Percentiles rank a stretch among this genome's conserved stretches.
Evolutionary conservation across 2,329 filamentous ascomycete genomes (phyloP).

Genomic region (Thielaviopsis ethacetica): DNA sequence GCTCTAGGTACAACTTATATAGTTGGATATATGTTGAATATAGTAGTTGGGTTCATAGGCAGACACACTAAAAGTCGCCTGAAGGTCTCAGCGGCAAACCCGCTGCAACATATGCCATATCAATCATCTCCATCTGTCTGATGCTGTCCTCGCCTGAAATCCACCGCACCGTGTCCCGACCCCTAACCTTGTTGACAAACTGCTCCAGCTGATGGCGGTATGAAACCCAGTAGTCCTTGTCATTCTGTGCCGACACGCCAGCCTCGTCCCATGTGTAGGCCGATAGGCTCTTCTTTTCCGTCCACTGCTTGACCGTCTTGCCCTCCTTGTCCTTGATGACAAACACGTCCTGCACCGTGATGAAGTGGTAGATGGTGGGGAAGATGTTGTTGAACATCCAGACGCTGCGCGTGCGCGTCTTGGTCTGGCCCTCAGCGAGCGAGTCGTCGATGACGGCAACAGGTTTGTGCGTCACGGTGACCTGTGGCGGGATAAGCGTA

Average conservation of each 20-base stretch:
- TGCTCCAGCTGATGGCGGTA: constrained; percentile 26
- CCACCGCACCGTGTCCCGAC: constrained; percentile 23
- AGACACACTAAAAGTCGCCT: neutral
- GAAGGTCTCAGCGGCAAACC: constrained; percentile 13
- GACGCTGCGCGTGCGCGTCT: constrained; percentile 17
- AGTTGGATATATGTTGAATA: constrained; percentile 20
- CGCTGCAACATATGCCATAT: constrained; percentile 28
- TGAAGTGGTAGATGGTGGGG: constrained; percentile 19
- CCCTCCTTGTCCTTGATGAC: constrained; percentile 16
- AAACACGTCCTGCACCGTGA: constrained; percentile 22
- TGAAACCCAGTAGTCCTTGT: constrained; percentile 22
- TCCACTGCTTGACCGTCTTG: constrained; percentile 15
- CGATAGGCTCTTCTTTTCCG: constrained; percentile 17
- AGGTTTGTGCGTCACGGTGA: constrained; percentile 15
- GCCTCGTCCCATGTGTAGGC: constrained; percentile 22
- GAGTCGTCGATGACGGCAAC: constrained; percentile 10
- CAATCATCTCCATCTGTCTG: constrained; percentile 28
- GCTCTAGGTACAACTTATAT: too few species aligned
- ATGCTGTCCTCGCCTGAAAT: constrained; percentile 26
- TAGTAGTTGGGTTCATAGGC: neutral
- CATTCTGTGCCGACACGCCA: constrained; percentile 16
- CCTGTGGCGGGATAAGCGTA: constrained; percentile 13
- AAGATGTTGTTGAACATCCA: constrained; percentile 18
- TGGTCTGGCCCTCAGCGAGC: constrained; percentile 15
- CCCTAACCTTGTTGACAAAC: constrained; percentile 30